Conservation (phyloP, 1,139 yeast genomes). For the Suhomyces taliae region DNA sequence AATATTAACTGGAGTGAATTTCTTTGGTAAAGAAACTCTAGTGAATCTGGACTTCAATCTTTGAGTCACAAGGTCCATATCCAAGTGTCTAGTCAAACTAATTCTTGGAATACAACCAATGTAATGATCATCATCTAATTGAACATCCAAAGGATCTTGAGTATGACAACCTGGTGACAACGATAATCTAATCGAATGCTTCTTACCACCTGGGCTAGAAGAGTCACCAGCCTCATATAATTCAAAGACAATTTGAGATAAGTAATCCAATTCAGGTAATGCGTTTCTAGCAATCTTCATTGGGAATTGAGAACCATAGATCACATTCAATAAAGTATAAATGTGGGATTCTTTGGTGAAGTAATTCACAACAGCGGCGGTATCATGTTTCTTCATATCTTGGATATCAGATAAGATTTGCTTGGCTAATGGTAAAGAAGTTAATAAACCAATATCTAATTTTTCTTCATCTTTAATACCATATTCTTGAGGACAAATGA, state of each 20-base stretch:
- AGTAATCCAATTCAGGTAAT: slow-evolving; percentile 91
- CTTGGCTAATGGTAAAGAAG: slow-evolving; percentile 90
- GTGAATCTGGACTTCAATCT: slow-evolving; percentile 79
- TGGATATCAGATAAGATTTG: slow-evolving; percentile 82
- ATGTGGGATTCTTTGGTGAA: slow-evolving; percentile 98
- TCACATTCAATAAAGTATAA: slow-evolving; percentile 85
- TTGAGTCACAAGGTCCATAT: slow-evolving; percentile 84
- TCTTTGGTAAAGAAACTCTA: slow-evolving; percentile 88
- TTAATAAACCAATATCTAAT: slow-evolving; percentile 89
- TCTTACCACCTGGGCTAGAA: slow-evolving; percentile 59
- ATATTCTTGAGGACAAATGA: slow-evolving; percentile 97
- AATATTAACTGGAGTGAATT: slow-evolving; percentile 85
- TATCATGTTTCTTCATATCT: slow-evolving; percentile 71
- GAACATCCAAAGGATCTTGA: slow-evolving; percentile 95
- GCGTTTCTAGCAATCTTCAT: slow-evolving; percentile 94
- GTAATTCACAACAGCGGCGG: slow-evolving; percentile 83
- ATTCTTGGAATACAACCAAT: slow-evolving; percentile 93
- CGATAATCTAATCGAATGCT: slow-evolving; percentile 83
- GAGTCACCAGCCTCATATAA: slow-evolving; percentile 79
- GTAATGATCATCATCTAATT: slow-evolving; percentile 93
- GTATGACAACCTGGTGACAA: slow-evolving; percentile 98
- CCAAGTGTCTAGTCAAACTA: slow-evolving; percentile 88
- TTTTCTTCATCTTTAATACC: slow-evolving; percentile 97
- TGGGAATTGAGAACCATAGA: slow-evolving; percentile 92
- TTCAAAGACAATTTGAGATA: slow-evolving; percentile 94